A percentile compares a stretch with the other conserved stretches of the same genome.
Conservation (phyloP, 805 yeast genomes). For the Cyberlindnera suaveolens region DNA sequence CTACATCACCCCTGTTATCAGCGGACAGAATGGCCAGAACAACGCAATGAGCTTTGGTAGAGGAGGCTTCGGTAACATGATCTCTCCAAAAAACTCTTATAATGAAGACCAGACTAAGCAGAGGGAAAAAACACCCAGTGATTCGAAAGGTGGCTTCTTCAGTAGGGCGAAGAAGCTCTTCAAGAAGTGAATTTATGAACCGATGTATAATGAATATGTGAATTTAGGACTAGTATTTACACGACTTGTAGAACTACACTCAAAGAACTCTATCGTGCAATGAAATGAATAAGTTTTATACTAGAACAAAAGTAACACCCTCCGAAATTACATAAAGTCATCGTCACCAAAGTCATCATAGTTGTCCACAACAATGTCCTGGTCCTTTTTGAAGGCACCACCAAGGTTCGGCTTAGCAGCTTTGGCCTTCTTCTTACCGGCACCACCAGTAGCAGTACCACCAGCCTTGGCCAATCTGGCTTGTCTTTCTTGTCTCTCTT, state of each 20-base stretch:
- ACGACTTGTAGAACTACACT: too few relatives aligned
- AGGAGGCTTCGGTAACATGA: conserved; percentile 62
- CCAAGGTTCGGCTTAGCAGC: conserved; percentile 56
- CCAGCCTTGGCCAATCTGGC: conserved; percentile 77
- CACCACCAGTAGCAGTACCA: conserved; percentile 86
- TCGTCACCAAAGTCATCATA: conserved; percentile 65
- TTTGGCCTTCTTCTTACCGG: conserved; percentile 92
- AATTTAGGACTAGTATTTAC: too few relatives aligned
- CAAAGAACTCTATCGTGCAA: too few relatives aligned
- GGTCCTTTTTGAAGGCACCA: conserved; percentile 60
- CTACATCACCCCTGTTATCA: conserved; percentile 37
- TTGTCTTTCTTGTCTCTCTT: conserved; percentile 85
- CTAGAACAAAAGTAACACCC: not conserved
- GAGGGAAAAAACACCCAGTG: conserved; percentile 10
- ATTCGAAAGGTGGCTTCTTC: conserved; percentile 33
- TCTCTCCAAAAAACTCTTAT: conserved; percentile 29
- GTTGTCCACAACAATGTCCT: conserved; percentile 47
- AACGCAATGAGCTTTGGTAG: conserved; percentile 42
- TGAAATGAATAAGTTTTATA: too few relatives aligned
- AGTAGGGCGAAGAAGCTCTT: conserved; percentile 41
- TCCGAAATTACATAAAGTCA: conserved; percentile 59
- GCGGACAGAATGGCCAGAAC: conserved; percentile 23
- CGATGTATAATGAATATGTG: too few relatives aligned
- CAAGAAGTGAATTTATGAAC: conserved; percentile 19
- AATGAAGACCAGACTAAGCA: conserved; percentile 18